A percentile compares a stretch with the other conserved stretches of the same genome.
These are phyloP conservation scores for Cardamine resedifolia DNA, from an alignment of 345 rosid genomes.

Conservation along the genomic window DNA sequence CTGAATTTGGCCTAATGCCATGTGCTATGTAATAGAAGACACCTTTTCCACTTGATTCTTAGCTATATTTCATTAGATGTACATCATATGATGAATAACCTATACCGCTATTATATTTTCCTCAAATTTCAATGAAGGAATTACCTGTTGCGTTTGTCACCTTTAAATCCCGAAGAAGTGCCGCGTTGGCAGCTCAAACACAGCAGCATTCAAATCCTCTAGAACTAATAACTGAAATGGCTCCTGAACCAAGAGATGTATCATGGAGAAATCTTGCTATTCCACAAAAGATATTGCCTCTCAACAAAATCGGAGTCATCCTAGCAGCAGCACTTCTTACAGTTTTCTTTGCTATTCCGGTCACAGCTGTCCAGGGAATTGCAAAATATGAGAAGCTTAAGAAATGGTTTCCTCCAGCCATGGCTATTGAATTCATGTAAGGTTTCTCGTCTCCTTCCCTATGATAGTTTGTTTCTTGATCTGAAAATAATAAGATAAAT, in stretches of 20 bases:
- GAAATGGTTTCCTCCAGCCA: conserved; percentile 89
- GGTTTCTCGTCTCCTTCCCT: conserved; percentile 7
- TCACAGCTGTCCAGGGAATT: conserved; percentile 93
- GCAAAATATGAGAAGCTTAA: conserved; percentile 80
- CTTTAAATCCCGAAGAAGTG: conserved; percentile 71
- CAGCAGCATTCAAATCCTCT: conserved; percentile 86
- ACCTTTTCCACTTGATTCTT: background rate
- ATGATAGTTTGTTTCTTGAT: conserved; percentile 13
- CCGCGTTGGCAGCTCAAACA: conserved; percentile 74
- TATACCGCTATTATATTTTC: background rate
- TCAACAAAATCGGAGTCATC: conserved; percentile 64
- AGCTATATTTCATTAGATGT: background rate
- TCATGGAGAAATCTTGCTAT: conserved; percentile 73
- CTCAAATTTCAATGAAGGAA: conserved; percentile 47
- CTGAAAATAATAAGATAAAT: background rate
- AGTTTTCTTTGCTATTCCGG: conserved; percentile 84
- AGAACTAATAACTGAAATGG: conserved; percentile 68
- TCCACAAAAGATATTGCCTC: conserved; percentile 50
- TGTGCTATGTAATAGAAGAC: background rate
- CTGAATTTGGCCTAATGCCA: background rate
- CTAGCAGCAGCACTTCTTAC: conserved; percentile 77
- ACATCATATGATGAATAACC: background rate
- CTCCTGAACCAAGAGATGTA: conserved; percentile 87
- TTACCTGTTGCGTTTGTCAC: conserved; percentile 80
- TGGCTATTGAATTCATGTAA: conserved; percentile 75